Conservation (phyloP, 208 protist genomes). For the Trypanosomatidae sp. region DNA sequence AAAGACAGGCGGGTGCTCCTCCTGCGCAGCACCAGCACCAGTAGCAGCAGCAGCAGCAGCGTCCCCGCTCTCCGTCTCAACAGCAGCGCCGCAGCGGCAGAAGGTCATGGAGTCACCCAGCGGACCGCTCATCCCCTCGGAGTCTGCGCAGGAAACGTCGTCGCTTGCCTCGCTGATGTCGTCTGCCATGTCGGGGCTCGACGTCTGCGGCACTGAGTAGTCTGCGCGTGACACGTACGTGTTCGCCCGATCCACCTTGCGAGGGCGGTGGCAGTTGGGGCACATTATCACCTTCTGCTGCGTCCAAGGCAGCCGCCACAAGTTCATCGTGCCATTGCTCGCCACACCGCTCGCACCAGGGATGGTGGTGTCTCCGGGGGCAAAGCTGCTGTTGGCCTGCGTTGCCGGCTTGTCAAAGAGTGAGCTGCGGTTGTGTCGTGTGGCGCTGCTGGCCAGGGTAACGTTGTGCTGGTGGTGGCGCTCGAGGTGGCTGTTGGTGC, state of each 20-base stretch:
- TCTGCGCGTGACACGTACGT: slow-evolving; percentile 17
- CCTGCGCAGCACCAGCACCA: no score
- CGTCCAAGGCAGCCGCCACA: slow-evolving; percentile 48
- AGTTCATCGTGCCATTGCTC: slow-evolving; percentile 22
- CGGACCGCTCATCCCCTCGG: slow-evolving; percentile 1
- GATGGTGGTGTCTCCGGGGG: slow-evolving; percentile 1
- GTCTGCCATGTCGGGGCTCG: slow-evolving; percentile 7
- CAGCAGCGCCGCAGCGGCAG: slow-evolving; percentile 28
- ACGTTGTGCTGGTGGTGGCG: slow-evolving; percentile 13
- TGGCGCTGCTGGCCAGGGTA: slow-evolving; percentile 15
- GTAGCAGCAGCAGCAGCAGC: no score
- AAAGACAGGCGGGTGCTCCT: slow-evolving; percentile 26
- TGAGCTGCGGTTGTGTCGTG: slow-evolving; percentile 16
- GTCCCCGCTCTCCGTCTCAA: not conserved
- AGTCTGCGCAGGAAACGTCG: slow-evolving; percentile 14
- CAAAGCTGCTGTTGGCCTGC: slow-evolving; percentile 16
- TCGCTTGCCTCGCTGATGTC: slow-evolving; percentile 29
- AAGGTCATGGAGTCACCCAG: slow-evolving; percentile 16
- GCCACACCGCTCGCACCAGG: slow-evolving; percentile 3
- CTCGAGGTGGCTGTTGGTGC: slow-evolving; percentile 10
- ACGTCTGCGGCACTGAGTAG: slow-evolving; percentile 15
- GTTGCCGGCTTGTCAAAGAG: slow-evolving; percentile 23
- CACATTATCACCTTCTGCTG: slow-evolving; percentile 52
- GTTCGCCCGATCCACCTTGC: slow-evolving; percentile 21
- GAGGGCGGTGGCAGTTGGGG: slow-evolving; percentile 44